Evolutionary conservation across 208 protist genomes (phyloP), one percentile per base, ranked within the genome.

Genomic region (Acanthamoeba healyi): DNA sequence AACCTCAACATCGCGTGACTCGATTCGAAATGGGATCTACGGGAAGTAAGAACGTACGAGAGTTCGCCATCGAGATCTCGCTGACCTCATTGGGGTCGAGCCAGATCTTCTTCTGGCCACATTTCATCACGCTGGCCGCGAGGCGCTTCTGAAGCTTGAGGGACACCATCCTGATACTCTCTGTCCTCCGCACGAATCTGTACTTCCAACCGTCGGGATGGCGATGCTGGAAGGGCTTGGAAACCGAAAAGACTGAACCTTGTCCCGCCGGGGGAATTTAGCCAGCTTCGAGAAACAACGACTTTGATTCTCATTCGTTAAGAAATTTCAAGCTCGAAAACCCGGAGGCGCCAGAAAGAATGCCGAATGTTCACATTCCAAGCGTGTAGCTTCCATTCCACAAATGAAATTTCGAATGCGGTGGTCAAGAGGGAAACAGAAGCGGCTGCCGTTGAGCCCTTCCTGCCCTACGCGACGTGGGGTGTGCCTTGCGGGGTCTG

Each of bases 61-160:
- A 99, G 98, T 99, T 99, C 49, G 99, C 99, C 94, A 98, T 98
- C n/a, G 98, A 96, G 97, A 99, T 99, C 95, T 99, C 99, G 88
- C 94, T 94, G 70, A 98, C 97, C 97, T 99, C 99, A 95, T 99
- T 99, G 87, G 99, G 99, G 96, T 99, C 99, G 26, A 99, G 96
- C 99, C 99, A 99, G 90, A 99, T 97, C 95, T 99, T 98, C 63
- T 97, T 94, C 93, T 99, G 97, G 94, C 99, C 99, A 97, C 99
- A 99, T 95, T 99, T 98, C 67, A 99, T 97, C 88, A 99, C 98
- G 95, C 97, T 98, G 40, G 99, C 98, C 36, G 99, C 99, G 22
- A 99, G 97, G 86, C 99, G 97, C 97, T 99, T 99, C 97, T 99
- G 99, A 26, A 99, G 97, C 70, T 94, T 96, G 42, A 98, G 96